Evolutionary conservation across 805 yeast genomes (phyloP).

Genomic region (Blastobotrys robertii): DNA sequence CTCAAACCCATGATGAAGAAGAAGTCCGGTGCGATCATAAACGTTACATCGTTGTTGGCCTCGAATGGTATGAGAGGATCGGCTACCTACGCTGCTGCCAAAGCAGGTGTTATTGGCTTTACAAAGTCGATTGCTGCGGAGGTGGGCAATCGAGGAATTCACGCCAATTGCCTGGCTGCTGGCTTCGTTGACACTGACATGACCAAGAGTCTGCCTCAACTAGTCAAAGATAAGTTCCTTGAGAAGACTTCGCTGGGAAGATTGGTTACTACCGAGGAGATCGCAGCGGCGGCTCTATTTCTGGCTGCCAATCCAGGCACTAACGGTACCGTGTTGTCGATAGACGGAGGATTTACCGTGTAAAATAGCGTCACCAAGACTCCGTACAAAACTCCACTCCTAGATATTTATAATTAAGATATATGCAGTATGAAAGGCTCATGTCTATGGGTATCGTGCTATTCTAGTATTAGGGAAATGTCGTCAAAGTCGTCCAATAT

Average conservation of each 20-base stretch:
- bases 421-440: background rate
- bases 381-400: too few species aligned
- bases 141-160: conserved; percentile 39
- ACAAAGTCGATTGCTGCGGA: conserved; percentile 53
- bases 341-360: conserved; percentile 15
- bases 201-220: conserved; percentile 18
- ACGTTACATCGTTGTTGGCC: conserved; percentile 59
- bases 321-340: conserved; percentile 10
- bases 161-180: conserved; percentile 60
- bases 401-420: background rate
- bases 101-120: conserved; percentile 60
- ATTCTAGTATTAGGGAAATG: too few species aligned
- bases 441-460: background rate
- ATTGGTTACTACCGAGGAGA: conserved; percentile 8
- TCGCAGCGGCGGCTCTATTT: conserved; percentile 16
- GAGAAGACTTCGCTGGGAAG: conserved; percentile 6
- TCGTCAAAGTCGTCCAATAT: conserved; percentile 1
- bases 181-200: conserved; percentile 64
- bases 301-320: conserved; percentile 10
- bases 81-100: conserved; percentile 56
- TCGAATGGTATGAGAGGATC: conserved; percentile 41
- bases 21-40: conserved; percentile 37
- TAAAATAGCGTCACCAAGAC: too few species aligned
- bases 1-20: conserved; percentile 41
- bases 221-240: conserved; percentile 6